A percentile compares a stretch with the other conserved stretches of the same genome.
Conservation (phyloP, 164 flowering plant genomes). For the grape (Vitis vinifera) region ASM3070453v1 NC_081821.1:11571001-11571500, state of each 20-base stretch:
- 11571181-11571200: constrained; percentile 98
- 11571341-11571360: neutral
- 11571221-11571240: constrained; percentile 95
- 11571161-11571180: constrained; percentile 89
- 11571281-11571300: constrained; percentile 44
- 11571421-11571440: too few relatives aligned
- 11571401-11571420: constrained; percentile 25
- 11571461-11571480: too few relatives aligned
- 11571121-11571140: constrained; percentile 81
- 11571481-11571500: neutral
- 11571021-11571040: constrained; percentile 99
- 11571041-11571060: constrained; percentile 50
- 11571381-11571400: constrained; percentile 88
- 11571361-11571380: constrained; percentile 41
- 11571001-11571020: constrained; percentile 99
- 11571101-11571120: neutral
- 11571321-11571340: neutral
- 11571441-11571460: too few relatives aligned
- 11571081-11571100: neutral
- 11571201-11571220: constrained; percentile 86
- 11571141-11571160: constrained; percentile 75
- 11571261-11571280: constrained; percentile 97
- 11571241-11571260: constrained; percentile 91
- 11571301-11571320: neutral
- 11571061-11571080: constrained; percentile 11